These are phyloP conservation scores for Neonectria hederae DNA, from an alignment of 2,329 filamentous ascomycete species.

Conservation along the genomic window DNA sequence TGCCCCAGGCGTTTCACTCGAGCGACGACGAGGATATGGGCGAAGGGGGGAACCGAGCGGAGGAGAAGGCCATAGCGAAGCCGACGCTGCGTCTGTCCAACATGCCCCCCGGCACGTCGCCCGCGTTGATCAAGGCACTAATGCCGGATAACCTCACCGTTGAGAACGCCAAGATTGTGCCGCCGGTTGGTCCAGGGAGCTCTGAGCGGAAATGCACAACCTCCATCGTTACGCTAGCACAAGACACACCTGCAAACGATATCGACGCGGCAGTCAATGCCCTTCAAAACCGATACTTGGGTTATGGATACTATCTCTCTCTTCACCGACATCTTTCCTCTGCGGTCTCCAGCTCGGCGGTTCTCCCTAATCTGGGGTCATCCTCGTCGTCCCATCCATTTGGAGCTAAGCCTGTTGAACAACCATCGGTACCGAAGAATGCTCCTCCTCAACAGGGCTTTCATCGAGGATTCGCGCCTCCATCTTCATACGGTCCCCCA, in stretches of 20 bases:
- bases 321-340: slow-evolving; percentile 87
- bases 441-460: slow-evolving; percentile 55
- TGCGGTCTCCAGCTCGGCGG: slow-evolving; percentile 61
- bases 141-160: slow-evolving; percentile 69
- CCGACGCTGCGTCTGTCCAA: slow-evolving; percentile 70
- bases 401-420: slow-evolving; percentile 74
- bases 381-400: slow-evolving; percentile 72
- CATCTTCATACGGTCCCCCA: slow-evolving; percentile 69
- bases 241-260: slow-evolving; percentile 82
- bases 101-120: slow-evolving; percentile 68
- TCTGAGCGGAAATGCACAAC: slow-evolving; percentile 76
- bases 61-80: slow-evolving; percentile 68
- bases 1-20: slow-evolving; percentile 77
- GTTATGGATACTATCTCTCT: slow-evolving; percentile 83
- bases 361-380: slow-evolving; percentile 46
- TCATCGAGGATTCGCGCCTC: slow-evolving; percentile 77
- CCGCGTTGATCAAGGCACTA: slow-evolving; percentile 67
- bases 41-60: slow-evolving; percentile 54
- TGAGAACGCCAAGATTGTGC: slow-evolving; percentile 77
- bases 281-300: slow-evolving; percentile 85
- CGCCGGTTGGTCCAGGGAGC: slow-evolving; percentile 59
- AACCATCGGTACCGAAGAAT: slow-evolving; percentile 47
- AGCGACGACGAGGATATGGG: slow-evolving; percentile 67
- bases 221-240: slow-evolving; percentile 82
- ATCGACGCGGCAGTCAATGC: slow-evolving; percentile 83